Evolutionary conservation across 2,329 filamentous ascomycete species (phyloP).

Genomic region (Arthroderma uncinatum): DNA sequence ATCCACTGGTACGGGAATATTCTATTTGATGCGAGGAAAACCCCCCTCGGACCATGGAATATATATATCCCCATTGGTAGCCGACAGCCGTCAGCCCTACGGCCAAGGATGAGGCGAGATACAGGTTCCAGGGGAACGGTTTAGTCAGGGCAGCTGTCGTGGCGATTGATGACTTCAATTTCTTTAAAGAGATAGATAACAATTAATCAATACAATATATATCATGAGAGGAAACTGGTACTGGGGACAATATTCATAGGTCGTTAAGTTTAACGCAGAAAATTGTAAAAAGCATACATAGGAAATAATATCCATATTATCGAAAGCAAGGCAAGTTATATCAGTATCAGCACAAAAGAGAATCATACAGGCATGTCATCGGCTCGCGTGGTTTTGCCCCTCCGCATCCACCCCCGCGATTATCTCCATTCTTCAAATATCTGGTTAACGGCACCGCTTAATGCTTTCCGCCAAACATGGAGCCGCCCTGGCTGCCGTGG

Average conservation of each 20-base stretch:
- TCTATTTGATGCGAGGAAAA: neutral
- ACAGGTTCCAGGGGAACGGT: too few species aligned
- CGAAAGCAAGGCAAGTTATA: neutral
- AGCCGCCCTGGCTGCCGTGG: slow-evolving; percentile 17
- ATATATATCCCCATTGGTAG: neutral
- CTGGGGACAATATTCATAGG: too few species aligned
- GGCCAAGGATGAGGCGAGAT: too few species aligned
- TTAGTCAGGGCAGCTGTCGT: too few species aligned
- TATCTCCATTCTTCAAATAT: neutral
- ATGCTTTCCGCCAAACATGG: slow-evolving; percentile 2
- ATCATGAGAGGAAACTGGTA: too few species aligned
- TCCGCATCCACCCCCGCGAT: neutral
- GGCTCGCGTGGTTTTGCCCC: neutral
- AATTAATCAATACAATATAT: too few species aligned
- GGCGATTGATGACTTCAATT: too few species aligned
- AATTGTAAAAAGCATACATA: too few species aligned
- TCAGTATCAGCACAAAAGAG: neutral
- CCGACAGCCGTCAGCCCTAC: too few species aligned
- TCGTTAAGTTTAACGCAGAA: too few species aligned
- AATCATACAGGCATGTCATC: slow-evolving; percentile 2
- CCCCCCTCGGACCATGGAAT: neutral
- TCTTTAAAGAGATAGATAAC: too few species aligned
- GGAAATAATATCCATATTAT: neutral
- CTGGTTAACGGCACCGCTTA: neutral
- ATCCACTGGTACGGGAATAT: neutral